Conservation (phyloP, 2,329 filamentous ascomycete genomes). For the Ambrosiella beaveri region DNA sequence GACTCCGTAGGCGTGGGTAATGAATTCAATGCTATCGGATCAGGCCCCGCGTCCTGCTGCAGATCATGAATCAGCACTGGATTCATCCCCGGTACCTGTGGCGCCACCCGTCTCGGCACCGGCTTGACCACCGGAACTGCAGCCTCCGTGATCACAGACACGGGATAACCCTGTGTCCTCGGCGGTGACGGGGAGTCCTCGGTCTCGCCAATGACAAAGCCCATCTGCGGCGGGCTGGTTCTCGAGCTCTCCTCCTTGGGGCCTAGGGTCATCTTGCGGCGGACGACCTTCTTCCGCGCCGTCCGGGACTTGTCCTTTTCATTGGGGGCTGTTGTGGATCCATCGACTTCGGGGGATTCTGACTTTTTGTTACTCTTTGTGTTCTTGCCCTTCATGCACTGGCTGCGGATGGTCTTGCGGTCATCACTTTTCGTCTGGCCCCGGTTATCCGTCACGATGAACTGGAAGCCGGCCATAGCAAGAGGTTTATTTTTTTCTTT, state of each 20-base stretch:
- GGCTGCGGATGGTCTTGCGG: conserved; percentile 12
- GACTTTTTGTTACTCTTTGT: conserved; percentile 2
- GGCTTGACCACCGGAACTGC: too few species aligned
- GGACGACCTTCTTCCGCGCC: background rate
- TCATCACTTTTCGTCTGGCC: conserved; percentile 13
- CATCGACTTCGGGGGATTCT: background rate
- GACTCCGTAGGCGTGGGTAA: too few species aligned
- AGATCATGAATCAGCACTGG: too few species aligned
- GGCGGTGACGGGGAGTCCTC: background rate
- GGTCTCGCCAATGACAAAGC: background rate
- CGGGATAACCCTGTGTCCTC: too few species aligned
- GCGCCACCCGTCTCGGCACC: too few species aligned
- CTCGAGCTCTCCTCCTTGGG: background rate
- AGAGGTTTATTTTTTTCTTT: background rate
- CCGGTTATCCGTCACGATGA: conserved; percentile 14
- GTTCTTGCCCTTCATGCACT: conserved; percentile 13
- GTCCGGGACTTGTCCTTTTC: background rate
- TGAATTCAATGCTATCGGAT: too few species aligned
- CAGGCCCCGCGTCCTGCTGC: too few species aligned
- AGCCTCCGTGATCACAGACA: too few species aligned
- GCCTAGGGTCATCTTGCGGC: background rate
- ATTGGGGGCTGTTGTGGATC: background rate
- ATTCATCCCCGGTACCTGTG: too few species aligned
- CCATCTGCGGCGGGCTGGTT: background rate
- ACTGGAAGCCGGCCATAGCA: conserved; percentile 12